Evolutionary conservation across 257 asterid species (phyloP).

Genomic region (Eustoma russellianum): DNA sequence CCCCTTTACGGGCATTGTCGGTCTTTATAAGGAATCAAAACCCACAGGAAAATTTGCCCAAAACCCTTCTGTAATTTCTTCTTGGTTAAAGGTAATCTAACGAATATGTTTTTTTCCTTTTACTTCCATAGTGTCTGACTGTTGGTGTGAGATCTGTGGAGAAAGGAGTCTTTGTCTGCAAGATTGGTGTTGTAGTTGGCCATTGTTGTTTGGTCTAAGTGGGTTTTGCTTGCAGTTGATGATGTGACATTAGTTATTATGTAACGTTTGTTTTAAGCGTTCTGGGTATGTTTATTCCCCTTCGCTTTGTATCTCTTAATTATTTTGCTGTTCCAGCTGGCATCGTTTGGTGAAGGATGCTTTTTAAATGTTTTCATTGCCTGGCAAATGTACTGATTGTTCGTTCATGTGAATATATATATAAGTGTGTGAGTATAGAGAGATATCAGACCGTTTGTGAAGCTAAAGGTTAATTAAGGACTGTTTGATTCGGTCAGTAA

Average conservation of each 20-base stretch:
- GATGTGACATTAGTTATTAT: constrained; percentile 5
- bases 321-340: constrained; percentile 8
- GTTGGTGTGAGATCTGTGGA: constrained; percentile 10
- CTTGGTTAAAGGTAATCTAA: too few relatives aligned
- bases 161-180: background rate
- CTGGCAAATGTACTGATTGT: background rate
- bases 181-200: constrained; percentile 7
- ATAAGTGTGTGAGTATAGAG: background rate
- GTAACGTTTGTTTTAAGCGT: constrained; percentile 19
- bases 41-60: too few relatives aligned
- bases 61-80: too few relatives aligned
- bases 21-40: too few relatives aligned
- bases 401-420: constrained; percentile 4
- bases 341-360: constrained; percentile 17
- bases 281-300: background rate
- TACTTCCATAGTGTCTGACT: background rate
- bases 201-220: constrained; percentile 4
- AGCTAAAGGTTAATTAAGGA: background rate
- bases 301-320: background rate
- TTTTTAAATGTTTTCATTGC: background rate
- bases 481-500: too few relatives aligned
- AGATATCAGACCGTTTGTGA: constrained; percentile 7
- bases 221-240: background rate
- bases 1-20: too few relatives aligned
- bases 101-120: background rate